These are phyloP conservation scores for Cardiospermum halicacabum DNA, from an alignment of 345 rosid species.

Conservation along the genomic window DNA sequence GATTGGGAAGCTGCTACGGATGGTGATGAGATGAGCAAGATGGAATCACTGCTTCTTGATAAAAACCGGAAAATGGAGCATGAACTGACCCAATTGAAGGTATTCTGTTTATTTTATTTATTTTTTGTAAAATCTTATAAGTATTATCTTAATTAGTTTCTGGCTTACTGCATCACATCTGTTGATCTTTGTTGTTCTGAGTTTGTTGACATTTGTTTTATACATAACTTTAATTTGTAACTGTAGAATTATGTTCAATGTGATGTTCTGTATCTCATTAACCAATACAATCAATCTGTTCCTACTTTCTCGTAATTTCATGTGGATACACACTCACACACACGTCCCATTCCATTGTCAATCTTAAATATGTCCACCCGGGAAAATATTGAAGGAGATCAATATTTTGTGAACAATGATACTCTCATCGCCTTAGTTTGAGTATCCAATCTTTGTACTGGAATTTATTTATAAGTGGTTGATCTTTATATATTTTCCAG, in stretches of 20 bases:
- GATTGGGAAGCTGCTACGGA: slow-evolving; percentile 96
- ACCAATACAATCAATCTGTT: background rate
- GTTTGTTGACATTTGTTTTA: background rate
- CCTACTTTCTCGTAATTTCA: too few species aligned
- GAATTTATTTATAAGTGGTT: background rate
- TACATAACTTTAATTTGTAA: background rate
- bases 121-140: slow-evolving; percentile 6
- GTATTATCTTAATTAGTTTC: slow-evolving; percentile 10
- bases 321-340: too few species aligned
- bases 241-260: background rate
- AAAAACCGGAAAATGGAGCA: slow-evolving; percentile 97
- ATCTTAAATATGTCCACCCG: background rate
- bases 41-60: slow-evolving; percentile 99
- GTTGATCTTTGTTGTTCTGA: background rate
- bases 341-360: background rate
- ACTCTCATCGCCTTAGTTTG: background rate
- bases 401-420: background rate
- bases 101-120: slow-evolving; percentile 19
- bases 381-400: background rate
- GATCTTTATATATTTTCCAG: slow-evolving; percentile 32
- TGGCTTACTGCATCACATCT: slow-evolving; percentile 1
- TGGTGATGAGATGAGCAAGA: slow-evolving; percentile 96
- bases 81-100: slow-evolving; percentile 90
- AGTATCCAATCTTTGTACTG: background rate
- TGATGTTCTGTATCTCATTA: background rate